Evolutionary conservation across 768 basidiomycete genomes (phyloP).

Genomic region (Multifurca ochricompacta): DNA sequence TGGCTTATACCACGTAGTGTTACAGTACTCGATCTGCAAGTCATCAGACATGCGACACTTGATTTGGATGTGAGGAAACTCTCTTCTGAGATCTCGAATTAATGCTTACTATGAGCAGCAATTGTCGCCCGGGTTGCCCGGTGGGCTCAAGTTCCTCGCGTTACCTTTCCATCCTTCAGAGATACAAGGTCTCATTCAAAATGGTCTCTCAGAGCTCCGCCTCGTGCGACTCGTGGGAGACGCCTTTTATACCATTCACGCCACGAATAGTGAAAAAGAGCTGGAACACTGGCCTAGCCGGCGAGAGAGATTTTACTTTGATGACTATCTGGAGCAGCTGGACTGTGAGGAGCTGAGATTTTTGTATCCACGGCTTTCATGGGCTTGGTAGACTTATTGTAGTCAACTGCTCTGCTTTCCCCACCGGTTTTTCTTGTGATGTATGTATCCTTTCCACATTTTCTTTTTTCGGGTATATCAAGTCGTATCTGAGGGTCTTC

Average conservation of each 20-base stretch:
- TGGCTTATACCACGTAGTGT: too few species aligned
- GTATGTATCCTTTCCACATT: too few species aligned
- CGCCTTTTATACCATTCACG: not conserved
- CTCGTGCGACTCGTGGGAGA: not conserved
- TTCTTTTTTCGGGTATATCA: too few species aligned
- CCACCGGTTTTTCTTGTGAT: too few species aligned
- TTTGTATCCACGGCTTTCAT: constrained; percentile 3
- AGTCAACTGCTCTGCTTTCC: too few species aligned
- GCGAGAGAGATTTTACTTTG: not conserved
- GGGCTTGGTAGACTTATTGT: constrained; percentile 8
- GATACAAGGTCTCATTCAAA: too few species aligned
- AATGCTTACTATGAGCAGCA: too few species aligned
- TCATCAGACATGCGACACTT: too few species aligned
- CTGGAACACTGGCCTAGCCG: not conserved
- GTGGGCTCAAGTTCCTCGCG: not conserved
- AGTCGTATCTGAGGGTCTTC: too few species aligned
- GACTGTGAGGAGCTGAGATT: not conserved
- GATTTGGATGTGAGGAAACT: not conserved
- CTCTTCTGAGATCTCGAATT: too few species aligned
- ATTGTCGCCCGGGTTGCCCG: not conserved
- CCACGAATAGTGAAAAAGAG: not conserved
- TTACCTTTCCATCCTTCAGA: too few species aligned
- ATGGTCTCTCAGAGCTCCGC: not conserved
- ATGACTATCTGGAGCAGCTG: not conserved
- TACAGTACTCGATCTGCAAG: too few species aligned